A percentile compares a stretch with the other conserved stretches of the same genome.
phyloP scores from a whole-genome alignment of 345 rosid genomes.

The Lepidium aucheri region DNA sequence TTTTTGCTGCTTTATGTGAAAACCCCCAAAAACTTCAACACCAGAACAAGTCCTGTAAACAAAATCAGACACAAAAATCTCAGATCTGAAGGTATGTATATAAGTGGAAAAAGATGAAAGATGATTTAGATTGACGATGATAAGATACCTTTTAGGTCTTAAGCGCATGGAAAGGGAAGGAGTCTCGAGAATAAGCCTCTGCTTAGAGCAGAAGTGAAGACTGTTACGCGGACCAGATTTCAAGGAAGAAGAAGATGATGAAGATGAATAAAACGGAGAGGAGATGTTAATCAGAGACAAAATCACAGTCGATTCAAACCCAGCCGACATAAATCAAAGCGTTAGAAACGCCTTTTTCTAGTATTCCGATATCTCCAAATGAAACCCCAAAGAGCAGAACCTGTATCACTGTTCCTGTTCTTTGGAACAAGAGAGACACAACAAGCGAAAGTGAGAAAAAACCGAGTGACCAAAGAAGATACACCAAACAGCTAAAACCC shows the following conservation, averaged over 20 bases:
- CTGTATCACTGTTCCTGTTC: slow-evolving; percentile 20
- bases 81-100: slow-evolving; percentile 1
- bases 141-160: slow-evolving; percentile 58
- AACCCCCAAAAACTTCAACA: slow-evolving; percentile 63
- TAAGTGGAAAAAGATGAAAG: background rate
- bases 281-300: slow-evolving; percentile 63
- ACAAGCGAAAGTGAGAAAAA: background rate
- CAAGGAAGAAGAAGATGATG: background rate
- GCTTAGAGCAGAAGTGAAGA: slow-evolving; percentile 60
- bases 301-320: slow-evolving; percentile 60
- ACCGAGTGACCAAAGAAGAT: background rate
- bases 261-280: slow-evolving; percentile 5
- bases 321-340: slow-evolving; percentile 86
- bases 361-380: background rate
- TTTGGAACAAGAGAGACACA: slow-evolving; percentile 1
- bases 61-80: background rate
- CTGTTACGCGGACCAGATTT: slow-evolving; percentile 19
- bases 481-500: slow-evolving; percentile 29
- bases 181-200: slow-evolving; percentile 43
- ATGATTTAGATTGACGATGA: background rate
- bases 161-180: slow-evolving; percentile 89
- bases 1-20: slow-evolving; percentile 58
- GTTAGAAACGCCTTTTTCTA: slow-evolving; percentile 13
- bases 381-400: background rate
- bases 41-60: slow-evolving; percentile 78